These are phyloP conservation scores for Nitzschia putrida DNA, from an alignment of 108 stramenopile species.

Conservation along the genomic window DNA sequence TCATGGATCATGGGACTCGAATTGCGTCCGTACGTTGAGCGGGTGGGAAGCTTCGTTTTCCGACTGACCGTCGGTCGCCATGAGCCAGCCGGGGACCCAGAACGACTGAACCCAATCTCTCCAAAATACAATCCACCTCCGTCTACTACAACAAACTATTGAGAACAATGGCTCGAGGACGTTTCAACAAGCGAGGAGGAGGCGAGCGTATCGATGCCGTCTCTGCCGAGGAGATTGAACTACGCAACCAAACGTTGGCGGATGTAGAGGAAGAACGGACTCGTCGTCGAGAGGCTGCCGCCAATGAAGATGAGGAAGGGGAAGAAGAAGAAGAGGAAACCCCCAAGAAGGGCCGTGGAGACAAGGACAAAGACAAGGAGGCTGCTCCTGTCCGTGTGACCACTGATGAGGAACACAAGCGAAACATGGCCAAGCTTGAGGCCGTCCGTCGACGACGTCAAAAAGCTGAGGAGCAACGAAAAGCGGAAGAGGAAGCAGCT, in stretches of 20 bases:
- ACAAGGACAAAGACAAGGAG: constrained; percentile 44
- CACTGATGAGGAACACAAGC: constrained; percentile 75
- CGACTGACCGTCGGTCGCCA: no score
- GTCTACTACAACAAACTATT: no score
- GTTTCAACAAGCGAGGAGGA: constrained; percentile 83
- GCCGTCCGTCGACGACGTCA: constrained; percentile 77
- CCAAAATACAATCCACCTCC: no score
- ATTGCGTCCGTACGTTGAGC: no score
- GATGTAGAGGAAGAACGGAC: constrained; percentile 78
- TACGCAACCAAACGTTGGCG: constrained; percentile 72
- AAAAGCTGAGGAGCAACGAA: constrained; percentile 55
- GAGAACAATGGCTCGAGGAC: constrained; percentile 72
- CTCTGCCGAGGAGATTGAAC: constrained; percentile 88
- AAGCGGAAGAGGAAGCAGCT: constrained; percentile 60
- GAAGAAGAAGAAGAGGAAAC: constrained; percentile 39
- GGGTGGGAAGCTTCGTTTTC: no score
- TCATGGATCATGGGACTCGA: no score
- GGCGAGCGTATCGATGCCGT: constrained; percentile 73
- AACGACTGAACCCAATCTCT: no score
- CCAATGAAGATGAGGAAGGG: constrained; percentile 54
- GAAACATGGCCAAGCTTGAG: constrained; percentile 84
- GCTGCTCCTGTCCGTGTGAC: constrained; percentile 57
- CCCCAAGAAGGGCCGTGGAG: constrained; percentile 46
- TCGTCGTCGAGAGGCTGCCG: constrained; percentile 72
- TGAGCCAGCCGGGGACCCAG: no score